Base-by-base conservation (phyloP, 306 rosid genomes). In the Datisca glomerata region DNA sequence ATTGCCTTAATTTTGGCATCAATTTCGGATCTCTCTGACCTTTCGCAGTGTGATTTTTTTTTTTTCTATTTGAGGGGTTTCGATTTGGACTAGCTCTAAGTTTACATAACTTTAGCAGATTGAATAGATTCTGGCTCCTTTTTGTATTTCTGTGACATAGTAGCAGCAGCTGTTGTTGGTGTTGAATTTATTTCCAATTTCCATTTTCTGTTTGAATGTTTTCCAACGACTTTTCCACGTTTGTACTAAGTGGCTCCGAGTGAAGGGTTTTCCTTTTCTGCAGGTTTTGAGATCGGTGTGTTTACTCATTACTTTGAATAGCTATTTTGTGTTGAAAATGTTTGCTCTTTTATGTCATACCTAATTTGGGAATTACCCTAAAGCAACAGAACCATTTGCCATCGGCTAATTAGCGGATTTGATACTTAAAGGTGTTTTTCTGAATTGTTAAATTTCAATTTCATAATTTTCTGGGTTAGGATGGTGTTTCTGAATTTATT, bases 11-110 rank as follows among this genome's bases (percentile, higher is more conserved):
- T 0, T 31, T 31, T 31, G 36, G 36, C 36, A 8, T 11, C 36
- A 14, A 31, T 31, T 31, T 32, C 21, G 60, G 70, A 65, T 65
- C 65, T 29, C 1, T 10, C 36, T 31, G 2, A 2, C n/a, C 36
- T 31, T 14, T 31, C n/a, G 3, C n/a, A 8, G 7, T 2, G 36
- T 3, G 9, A 3, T 8, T 31, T 10, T 31, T 4, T 14, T 8
- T 14, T 31, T 31, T 31, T n/a, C n/a, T n/a, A n/a, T 14, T 31
- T 31, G 9, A 31, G 36, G 36, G 36, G 9, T 31, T 31, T 8
- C 36, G 36, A 11, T 31, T 8, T 14, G 36, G 36, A 31, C 36
- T 31, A 8, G 36, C 36, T 31, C 12, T 4, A 14, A 31, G 36
- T 31, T 31, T 14, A 14, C n/a, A n/a, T 31, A 31, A 2, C 13